phyloP scores from a whole-genome alignment of 768 basidiomycete species.

The Boletus fagicola region DNA sequence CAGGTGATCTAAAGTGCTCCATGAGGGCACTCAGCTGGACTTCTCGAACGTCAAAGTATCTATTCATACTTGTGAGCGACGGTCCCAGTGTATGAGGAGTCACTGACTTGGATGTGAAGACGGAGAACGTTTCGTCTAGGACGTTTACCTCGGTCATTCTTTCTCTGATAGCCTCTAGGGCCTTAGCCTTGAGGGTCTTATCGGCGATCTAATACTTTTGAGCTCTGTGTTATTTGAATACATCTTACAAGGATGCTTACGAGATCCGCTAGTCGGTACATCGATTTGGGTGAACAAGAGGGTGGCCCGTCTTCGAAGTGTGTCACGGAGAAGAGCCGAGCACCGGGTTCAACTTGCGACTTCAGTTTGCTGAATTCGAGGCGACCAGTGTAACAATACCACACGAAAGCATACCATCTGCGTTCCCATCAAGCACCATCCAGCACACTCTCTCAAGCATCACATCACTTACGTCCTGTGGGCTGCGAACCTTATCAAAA shows the following conservation, averaged over 20 bases:
- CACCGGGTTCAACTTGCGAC: constrained; percentile 12
- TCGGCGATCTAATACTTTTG: constrained; percentile 13
- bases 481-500: constrained; percentile 15
- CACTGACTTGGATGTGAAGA: constrained; percentile 26
- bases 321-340: not conserved
- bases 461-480: constrained; percentile 16
- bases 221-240: not conserved
- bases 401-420: constrained; percentile 27
- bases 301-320: constrained; percentile 3
- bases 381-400: constrained; percentile 27
- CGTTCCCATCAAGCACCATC: not conserved
- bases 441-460: not conserved
- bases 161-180: constrained; percentile 20
- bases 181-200: constrained; percentile 14
- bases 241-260: constrained; percentile 11
- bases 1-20: constrained; percentile 2
- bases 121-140: constrained; percentile 27
- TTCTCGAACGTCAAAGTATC: constrained; percentile 18
- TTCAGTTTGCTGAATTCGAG: constrained; percentile 17
- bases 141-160: constrained; percentile 20
- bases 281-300: constrained; percentile 37
- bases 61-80: constrained; percentile 2
- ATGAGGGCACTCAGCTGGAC: constrained; percentile 19
- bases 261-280: constrained; percentile 36
- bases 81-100: not conserved